Evolutionary conservation across 768 basidiomycete genomes (phyloP), one percentile per base, ranked within the genome.

Genomic region (Cystobasidium onofrii): DNA sequence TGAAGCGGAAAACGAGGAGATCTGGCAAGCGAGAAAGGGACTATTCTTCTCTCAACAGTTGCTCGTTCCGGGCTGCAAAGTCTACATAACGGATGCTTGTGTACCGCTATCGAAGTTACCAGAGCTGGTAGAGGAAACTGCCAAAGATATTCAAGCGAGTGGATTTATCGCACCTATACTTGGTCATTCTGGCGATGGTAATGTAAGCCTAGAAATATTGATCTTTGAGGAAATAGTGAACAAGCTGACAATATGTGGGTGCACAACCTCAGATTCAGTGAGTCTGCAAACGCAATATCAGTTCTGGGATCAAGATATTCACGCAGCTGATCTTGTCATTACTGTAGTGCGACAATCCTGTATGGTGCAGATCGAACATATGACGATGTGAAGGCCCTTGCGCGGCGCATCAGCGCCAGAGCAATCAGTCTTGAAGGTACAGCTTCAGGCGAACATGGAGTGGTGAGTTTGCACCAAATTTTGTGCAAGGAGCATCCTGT

Each of bases 31-130:
- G 15, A 25, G 78, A 29, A 79, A 79, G 73, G 75, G 74, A 9
- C 69, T 75, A 0, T 54, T 77, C 9, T 78, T 57, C 55, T 71
- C 69, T 12, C 69, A 71, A 44, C 69, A 71, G 34, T 34, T 71
- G 27, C 69, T 71, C 27, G 52, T 86, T 62, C 88, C 89, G 13
- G 90, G 86, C 15, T 81, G 83, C 23, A 86, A 85, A 52, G 87
- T 86, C 74, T 93, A 90, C 91, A 89, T 88, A 25, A 95, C 92
- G 0, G 92, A 93, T 80, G 92, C 93, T 27, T 93, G 92, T 90
- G 81, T 73, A 83, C 69, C 69, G 29, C 69, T 71, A 3, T 71
- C 69, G 2, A 31, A 36, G 18, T 34, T 71, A 4, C 69, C 69
- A 44, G 69, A 71, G 54, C 69, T 71, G 7, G 69, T 71, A 1